A percentile compares a stretch with the other conserved stretches of the same genome.
Conservation (phyloP, 2,329 filamentous ascomycete species). For the Aspergillus quadricinctus region DNA sequence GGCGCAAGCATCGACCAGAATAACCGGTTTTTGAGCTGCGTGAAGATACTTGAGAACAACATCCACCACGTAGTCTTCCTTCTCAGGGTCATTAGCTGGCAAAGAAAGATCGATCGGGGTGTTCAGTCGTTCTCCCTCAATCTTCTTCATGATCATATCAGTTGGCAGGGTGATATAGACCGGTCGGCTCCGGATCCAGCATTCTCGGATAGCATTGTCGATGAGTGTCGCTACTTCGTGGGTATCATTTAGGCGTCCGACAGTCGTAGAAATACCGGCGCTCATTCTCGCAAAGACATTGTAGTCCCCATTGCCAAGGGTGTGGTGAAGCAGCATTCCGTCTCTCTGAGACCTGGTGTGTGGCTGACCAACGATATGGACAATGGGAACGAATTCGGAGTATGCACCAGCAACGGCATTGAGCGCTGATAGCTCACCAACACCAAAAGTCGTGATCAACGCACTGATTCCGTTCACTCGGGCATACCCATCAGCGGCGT, state of each 20-base stretch:
- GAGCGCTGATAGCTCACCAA: slow-evolving; percentile 63
- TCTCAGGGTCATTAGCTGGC: slow-evolving; percentile 62
- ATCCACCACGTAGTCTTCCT: slow-evolving; percentile 78
- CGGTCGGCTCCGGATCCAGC: slow-evolving; percentile 68
- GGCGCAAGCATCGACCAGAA: slow-evolving; percentile 79
- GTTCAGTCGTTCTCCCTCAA: slow-evolving; percentile 69
- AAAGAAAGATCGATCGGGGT: slow-evolving; percentile 64
- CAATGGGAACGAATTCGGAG: slow-evolving; percentile 66
- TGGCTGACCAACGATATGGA: slow-evolving; percentile 58
- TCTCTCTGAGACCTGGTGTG: slow-evolving; percentile 44
- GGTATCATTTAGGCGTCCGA: slow-evolving; percentile 67
- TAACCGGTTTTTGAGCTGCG: slow-evolving; percentile 67
- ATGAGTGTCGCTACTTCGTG: slow-evolving; percentile 69
- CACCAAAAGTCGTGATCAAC: slow-evolving; percentile 70
- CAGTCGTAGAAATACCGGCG: slow-evolving; percentile 63
- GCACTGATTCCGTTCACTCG: slow-evolving; percentile 67
- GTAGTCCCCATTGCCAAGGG: slow-evolving; percentile 72
- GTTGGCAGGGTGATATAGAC: slow-evolving; percentile 82
- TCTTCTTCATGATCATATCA: slow-evolving; percentile 71
- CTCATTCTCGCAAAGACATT: slow-evolving; percentile 79
- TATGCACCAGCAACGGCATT: slow-evolving; percentile 72
- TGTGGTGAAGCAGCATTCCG: slow-evolving; percentile 57
- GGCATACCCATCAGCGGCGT: slow-evolving; percentile 76
- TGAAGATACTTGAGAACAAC: slow-evolving; percentile 70
- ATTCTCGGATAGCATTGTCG: slow-evolving; percentile 71